Conservation (phyloP, 2,329 filamentous ascomycete genomes). For the Herpotrichia juniperi region DNA sequence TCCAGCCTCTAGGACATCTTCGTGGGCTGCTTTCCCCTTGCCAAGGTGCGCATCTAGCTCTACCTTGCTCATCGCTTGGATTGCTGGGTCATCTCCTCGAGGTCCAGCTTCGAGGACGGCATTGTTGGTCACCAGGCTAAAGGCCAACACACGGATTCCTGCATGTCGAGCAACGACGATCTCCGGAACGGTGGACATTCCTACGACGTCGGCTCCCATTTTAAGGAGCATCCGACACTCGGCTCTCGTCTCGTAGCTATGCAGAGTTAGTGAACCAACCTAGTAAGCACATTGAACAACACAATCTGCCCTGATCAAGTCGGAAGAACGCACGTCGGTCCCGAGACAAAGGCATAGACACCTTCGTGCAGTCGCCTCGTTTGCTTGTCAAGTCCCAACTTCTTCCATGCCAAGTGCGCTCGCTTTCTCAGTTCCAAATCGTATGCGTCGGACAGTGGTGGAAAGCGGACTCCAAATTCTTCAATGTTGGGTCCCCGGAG, state of each 20-base stretch:
- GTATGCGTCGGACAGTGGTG: constrained; percentile 69
- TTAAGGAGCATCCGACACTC: constrained; percentile 67
- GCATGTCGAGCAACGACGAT: constrained; percentile 70
- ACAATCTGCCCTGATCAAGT: not conserved
- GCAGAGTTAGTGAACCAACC: constrained; percentile 14
- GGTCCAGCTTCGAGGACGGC: constrained; percentile 65
- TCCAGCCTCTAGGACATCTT: constrained; percentile 69
- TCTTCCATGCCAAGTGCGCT: constrained; percentile 63
- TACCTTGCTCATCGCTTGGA: constrained; percentile 57
- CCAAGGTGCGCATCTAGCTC: constrained; percentile 63
- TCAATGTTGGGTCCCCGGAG: constrained; percentile 67
- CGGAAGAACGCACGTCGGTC: constrained; percentile 60
- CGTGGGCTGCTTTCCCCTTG: constrained; percentile 67
- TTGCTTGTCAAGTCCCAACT: constrained; percentile 53
- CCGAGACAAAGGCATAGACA: constrained; percentile 69
- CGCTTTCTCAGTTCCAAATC: constrained; percentile 65
- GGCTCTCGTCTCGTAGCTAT: constrained; percentile 67
- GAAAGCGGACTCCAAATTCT: constrained; percentile 67
- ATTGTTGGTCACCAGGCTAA: constrained; percentile 71
- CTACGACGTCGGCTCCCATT: constrained; percentile 71
- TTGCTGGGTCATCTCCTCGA: constrained; percentile 61
- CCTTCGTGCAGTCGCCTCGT: constrained; percentile 65
- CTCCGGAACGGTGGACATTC: constrained; percentile 74
- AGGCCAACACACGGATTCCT: constrained; percentile 66
- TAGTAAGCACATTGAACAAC: constrained; percentile 6